Evolutionary conservation across 805 yeast genomes (phyloP).

Genomic region (Blastobotrys americana): DNA sequence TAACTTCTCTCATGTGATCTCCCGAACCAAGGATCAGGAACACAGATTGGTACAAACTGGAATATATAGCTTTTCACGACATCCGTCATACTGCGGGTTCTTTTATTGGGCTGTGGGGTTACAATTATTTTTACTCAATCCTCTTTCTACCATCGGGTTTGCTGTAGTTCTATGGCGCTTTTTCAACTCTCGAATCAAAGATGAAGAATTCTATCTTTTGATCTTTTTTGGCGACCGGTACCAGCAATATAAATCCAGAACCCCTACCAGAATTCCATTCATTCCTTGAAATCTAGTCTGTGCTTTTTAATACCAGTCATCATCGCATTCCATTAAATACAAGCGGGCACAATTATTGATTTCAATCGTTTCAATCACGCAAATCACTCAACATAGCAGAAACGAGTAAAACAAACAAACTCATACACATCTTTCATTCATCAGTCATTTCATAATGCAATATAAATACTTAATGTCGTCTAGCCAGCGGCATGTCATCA

Average conservation of each 20-base stretch:
- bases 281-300: too few species aligned
- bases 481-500: neutral
- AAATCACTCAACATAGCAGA: too few species aligned
- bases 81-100: slow-evolving; percentile 89
- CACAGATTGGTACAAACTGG: slow-evolving; percentile 73
- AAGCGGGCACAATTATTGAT: too few species aligned
- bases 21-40: slow-evolving; percentile 40
- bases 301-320: too few species aligned
- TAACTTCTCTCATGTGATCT: slow-evolving; percentile 79
- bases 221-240: slow-evolving; percentile 70
- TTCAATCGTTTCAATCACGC: too few species aligned
- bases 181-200: slow-evolving; percentile 55
- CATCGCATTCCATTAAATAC: neutral
- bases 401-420: too few species aligned
- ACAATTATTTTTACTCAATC: slow-evolving; percentile 64
- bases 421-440: too few species aligned
- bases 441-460: neutral
- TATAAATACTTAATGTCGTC: neutral
- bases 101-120: slow-evolving; percentile 91
- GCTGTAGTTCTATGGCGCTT: slow-evolving; percentile 55
- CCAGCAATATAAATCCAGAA: slow-evolving; percentile 40
- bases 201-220: slow-evolving; percentile 61
- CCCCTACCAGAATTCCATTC: slow-evolving; percentile 62
- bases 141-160: slow-evolving; percentile 51
- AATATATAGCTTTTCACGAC: slow-evolving; percentile 59